Conservation (phyloP, 192 early-diverging fungal species). For the Coemansia reversa region DNA sequence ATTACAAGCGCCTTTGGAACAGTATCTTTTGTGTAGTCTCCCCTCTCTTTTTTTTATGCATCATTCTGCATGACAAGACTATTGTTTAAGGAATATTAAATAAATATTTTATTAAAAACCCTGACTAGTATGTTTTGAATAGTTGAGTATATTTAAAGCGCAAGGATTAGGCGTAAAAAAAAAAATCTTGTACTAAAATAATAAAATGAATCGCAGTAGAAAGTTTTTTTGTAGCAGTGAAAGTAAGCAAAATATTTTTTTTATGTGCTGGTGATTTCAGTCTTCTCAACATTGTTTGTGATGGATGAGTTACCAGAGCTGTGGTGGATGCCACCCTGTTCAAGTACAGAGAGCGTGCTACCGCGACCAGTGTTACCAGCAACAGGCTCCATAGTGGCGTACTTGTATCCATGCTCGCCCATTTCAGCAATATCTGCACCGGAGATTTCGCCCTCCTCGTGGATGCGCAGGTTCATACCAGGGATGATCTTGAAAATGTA, state of each 20-base stretch:
- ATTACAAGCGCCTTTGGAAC: constrained; percentile 45
- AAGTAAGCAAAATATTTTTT: neutral
- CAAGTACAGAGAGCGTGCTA: constrained; percentile 21
- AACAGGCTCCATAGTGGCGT: constrained; percentile 36
- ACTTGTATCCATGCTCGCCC: constrained; percentile 68
- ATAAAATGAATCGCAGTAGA: neutral
- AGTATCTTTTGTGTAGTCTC: constrained; percentile 27
- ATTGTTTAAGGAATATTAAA: no score
- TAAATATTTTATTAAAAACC: neutral
- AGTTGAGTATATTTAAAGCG: neutral
- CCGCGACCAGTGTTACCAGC: constrained; percentile 10
- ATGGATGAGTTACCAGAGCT: constrained; percentile 23
- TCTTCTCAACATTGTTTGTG: constrained; percentile 29
- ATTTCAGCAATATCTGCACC: constrained; percentile 84
- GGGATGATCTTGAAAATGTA: constrained; percentile 72
- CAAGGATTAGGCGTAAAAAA: neutral
- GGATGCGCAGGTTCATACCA: constrained; percentile 70
- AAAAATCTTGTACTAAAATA: neutral
- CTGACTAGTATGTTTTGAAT: neutral
- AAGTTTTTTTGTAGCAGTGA: no score
- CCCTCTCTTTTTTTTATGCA: constrained; percentile 2
- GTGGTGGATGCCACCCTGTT: constrained; percentile 17
- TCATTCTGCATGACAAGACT: neutral
- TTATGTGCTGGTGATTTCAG: neutral
- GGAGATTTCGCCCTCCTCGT: constrained; percentile 68